These are phyloP conservation scores for Pichia sp. DNA, from an alignment of 1,139 yeast genomes.

Conservation along the genomic window DNA sequence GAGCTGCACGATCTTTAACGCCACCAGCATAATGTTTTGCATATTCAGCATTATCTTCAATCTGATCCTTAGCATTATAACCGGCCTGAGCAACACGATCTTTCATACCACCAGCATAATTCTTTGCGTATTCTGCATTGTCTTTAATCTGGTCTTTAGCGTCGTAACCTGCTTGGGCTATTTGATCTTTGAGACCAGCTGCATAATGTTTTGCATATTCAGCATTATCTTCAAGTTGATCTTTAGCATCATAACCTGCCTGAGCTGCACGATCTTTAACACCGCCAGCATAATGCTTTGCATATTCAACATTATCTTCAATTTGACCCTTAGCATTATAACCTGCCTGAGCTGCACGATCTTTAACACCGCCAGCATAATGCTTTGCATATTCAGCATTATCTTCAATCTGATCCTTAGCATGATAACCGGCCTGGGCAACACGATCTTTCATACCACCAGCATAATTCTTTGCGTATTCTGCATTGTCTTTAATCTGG, in stretches of 20 bases:
- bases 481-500: constrained; percentile 5
- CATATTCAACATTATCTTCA: constrained; percentile 8
- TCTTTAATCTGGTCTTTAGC: constrained; percentile 6
- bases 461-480: constrained; percentile 4
- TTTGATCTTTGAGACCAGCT: constrained; percentile 5
- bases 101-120: constrained; percentile 3
- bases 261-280: constrained; percentile 5
- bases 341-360: constrained; percentile 9
- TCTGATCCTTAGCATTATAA: constrained; percentile 4
- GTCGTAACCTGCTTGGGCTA: constrained; percentile 8
- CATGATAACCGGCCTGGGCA: constrained; percentile 8
- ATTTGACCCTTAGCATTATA: constrained; percentile 10
- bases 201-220: constrained; percentile 8
- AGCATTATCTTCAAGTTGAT: constrained; percentile 11
- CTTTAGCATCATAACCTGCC: constrained; percentile 13
- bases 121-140: constrained; percentile 5
- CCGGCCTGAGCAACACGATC: constrained; percentile 3
- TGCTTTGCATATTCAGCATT: constrained; percentile 16
- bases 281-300: constrained; percentile 8
- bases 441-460: constrained; percentile 4
- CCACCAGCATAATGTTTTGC: not conserved
- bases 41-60: constrained; percentile 4
- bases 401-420: constrained; percentile 5
- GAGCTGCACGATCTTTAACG: constrained; percentile 4
- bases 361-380: constrained; percentile 13